Base-by-base conservation (phyloP, 2,329 filamentous ascomycete species). In the Fusarium albidum region DNA sequence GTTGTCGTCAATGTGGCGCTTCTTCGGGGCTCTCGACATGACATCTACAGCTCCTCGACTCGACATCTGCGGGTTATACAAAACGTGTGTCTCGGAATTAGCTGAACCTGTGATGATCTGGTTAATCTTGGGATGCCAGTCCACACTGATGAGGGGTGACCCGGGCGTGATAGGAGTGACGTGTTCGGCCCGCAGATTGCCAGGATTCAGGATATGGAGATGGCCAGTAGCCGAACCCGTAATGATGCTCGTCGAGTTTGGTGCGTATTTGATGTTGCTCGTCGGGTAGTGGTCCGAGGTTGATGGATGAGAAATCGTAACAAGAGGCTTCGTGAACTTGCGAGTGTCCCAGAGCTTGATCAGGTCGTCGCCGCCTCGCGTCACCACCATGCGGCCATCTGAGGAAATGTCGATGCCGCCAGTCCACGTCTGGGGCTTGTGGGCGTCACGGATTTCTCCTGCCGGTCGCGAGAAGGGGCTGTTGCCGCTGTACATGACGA, bases 281-380 rank as follows among this genome's bases (percentile, higher is more conserved):
- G 91, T 93, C 1, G 90, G 85, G 70, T 91, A 96, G 67, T 92
- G 87, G 52, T 88, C 86, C 2, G 92, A 94, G 12, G 91, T 96
- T 1, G 94, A 96, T 2, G 84, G 75, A 72, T 96, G 92, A 6
- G 87, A 78, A 13, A 91, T 85, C 2, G 87, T 90, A 40, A 92
- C 91, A 12, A 99, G 82, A 5, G 95, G 92, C 51, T 89, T 82
- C 71, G 95, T 98, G 80, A 99, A 96, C 69, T 97, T 98, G 52
- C 95, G 86, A 4, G 89, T 96, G 71, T 99, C 95, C 95, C 95
- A 99, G 3, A 97, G 81, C 76, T 98, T 98, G 73, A 99, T 94
- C 3, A 90, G 83, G 69, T 96, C 86, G 73, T 99, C 95, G 43
- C 93, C 94, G 49, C 95, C 95, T 63, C 92, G 83, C 1, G 92